These are phyloP conservation scores for Trypanosomatidae sp. DNA, from an alignment of 208 protist species.

Conservation along the genomic window DNA sequence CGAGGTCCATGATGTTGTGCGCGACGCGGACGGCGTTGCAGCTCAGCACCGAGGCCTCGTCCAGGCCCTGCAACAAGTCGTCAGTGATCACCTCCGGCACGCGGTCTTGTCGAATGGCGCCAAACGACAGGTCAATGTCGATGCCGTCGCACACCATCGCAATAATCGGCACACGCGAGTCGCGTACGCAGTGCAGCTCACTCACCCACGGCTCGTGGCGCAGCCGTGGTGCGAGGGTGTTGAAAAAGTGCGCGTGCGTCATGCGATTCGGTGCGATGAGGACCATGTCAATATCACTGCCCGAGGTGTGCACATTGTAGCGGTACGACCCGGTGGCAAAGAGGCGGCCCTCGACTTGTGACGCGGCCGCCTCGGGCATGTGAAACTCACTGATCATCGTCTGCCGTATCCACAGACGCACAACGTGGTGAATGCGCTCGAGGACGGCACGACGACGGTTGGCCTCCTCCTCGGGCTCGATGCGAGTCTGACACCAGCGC, in stretches of 20 bases:
- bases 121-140: slow-evolving; percentile 95
- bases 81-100: slow-evolving; percentile 93
- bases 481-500: slow-evolving; percentile 59
- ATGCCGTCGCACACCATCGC: slow-evolving; percentile 93
- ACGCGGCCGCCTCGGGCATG: slow-evolving; percentile 74
- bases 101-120: slow-evolving; percentile 68
- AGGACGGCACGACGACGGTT: slow-evolving; percentile 72
- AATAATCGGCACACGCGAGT: slow-evolving; percentile 95
- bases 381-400: slow-evolving; percentile 85
- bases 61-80: slow-evolving; percentile 83
- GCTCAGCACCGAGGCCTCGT: slow-evolving; percentile 89
- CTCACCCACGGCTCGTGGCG: slow-evolving; percentile 62
- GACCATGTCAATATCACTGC: slow-evolving; percentile 97
- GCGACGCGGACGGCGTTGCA: slow-evolving; percentile 95
- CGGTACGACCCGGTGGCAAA: slow-evolving; percentile 97
- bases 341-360: slow-evolving; percentile 87
- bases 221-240: slow-evolving; percentile 69
- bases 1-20: slow-evolving; percentile 93
- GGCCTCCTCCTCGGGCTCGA: slow-evolving; percentile 83
- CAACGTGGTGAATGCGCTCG: slow-evolving; percentile 69
- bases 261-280: slow-evolving; percentile 90
- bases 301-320: slow-evolving; percentile 94
- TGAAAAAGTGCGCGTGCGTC: slow-evolving; percentile 92
- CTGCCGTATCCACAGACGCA: slow-evolving; percentile 75
- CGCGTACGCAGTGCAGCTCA: slow-evolving; percentile 81